These are phyloP conservation scores for Senna siamea DNA, from an alignment of 306 rosid genomes.

Conservation along the genomic window DNA sequence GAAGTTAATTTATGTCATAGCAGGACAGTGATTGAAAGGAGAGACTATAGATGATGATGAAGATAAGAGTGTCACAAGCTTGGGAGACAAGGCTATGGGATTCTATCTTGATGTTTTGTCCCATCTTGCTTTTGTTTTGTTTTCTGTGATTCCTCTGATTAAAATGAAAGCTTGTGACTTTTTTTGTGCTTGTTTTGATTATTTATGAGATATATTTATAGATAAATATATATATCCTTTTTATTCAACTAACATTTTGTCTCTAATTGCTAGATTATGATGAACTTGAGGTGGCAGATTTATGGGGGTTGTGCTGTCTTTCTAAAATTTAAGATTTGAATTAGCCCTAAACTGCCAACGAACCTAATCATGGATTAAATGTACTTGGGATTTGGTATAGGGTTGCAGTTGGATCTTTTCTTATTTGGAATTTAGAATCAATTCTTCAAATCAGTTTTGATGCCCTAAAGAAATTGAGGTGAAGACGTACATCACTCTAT, in stretches of 20 bases:
- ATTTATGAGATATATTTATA: too few relatives aligned
- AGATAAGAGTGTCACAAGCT: constrained; percentile 41
- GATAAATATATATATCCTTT: too few relatives aligned
- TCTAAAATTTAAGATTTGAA: constrained; percentile 18
- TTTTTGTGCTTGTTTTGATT: constrained; percentile 39
- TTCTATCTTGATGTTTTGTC: constrained; percentile 45
- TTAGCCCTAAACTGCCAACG: constrained; percentile 25
- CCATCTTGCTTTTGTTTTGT: constrained; percentile 23
- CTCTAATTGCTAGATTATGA: constrained; percentile 34
- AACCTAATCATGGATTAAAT: constrained; percentile 37
- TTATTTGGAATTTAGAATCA: neutral
- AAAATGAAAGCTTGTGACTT: constrained; percentile 34
- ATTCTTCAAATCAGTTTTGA: neutral
- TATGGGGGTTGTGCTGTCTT: constrained; percentile 36
- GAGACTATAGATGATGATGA: constrained; percentile 27
- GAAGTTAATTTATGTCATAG: constrained; percentile 25
- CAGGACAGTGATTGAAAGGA: constrained; percentile 13
- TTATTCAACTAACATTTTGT: constrained; percentile 39
- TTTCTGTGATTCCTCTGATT: constrained; percentile 26
- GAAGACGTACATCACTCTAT: too few relatives aligned
- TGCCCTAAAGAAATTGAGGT: too few relatives aligned
- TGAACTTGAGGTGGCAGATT: constrained; percentile 22
- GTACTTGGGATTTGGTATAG: neutral
- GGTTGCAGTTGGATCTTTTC: neutral
- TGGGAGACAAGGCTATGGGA: constrained; percentile 42